Evolutionary conservation across 169 alveolate species (phyloP).

Genomic region (Eimeria acervulina): DNA sequence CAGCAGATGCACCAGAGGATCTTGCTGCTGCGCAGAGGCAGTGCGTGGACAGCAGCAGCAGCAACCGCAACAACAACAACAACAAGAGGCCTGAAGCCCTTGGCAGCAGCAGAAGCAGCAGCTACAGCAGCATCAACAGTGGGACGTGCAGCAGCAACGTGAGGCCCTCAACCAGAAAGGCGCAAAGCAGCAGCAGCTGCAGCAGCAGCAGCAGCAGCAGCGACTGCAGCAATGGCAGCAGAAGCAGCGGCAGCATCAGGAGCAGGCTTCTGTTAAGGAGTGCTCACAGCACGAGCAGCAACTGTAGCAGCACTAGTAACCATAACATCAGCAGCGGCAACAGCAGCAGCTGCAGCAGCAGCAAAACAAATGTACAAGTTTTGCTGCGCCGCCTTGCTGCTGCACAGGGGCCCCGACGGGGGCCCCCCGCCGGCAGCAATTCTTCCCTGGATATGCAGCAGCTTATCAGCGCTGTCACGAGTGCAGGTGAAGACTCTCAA

Average conservation of each 20-base stretch:
- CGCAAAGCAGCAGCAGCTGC: background rate
- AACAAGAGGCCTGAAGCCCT: background rate
- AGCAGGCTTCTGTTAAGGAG: background rate
- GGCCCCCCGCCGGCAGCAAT: too few relatives aligned
- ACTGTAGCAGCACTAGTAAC: conserved; percentile 1
- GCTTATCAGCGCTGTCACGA: too few relatives aligned
- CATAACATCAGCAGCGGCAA: background rate
- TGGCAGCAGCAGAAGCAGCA: conserved; percentile 29
- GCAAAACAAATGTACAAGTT: background rate
- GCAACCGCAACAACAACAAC: background rate
- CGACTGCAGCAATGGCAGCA: background rate
- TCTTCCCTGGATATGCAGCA: too few relatives aligned
- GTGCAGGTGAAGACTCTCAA: background rate
- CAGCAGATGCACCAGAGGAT: background rate
- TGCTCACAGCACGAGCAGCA: background rate
- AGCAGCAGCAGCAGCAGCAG: conserved; percentile 2
- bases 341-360: background rate
- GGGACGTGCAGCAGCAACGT: background rate
- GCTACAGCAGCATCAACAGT: background rate
- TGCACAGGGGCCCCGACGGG: background rate
- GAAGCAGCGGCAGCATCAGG: background rate
- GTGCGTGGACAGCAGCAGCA: background rate
- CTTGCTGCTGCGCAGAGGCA: background rate
- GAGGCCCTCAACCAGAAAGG: background rate
- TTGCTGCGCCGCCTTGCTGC: too few relatives aligned